phyloP scores from a whole-genome alignment of 768 basidiomycete genomes.

The Boletus speciosus region DNA sequence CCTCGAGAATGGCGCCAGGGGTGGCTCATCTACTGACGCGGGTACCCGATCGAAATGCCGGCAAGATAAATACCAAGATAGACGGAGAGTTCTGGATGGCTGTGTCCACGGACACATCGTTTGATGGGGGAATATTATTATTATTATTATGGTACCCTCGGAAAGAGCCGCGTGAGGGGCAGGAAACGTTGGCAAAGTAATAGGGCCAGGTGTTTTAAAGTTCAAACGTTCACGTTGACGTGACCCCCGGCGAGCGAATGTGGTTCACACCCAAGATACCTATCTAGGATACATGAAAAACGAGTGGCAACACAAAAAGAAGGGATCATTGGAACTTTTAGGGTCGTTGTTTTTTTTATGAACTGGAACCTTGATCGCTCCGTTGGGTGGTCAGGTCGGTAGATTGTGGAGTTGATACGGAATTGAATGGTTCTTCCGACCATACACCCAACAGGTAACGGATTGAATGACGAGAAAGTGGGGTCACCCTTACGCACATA shows the following conservation, averaged over 20 bases:
- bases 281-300: conserved; percentile 25
- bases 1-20: conserved; percentile 7
- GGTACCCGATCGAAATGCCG: conserved; percentile 13
- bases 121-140: conserved; percentile 1
- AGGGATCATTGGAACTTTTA: not conserved
- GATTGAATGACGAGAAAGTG: conserved; percentile 10
- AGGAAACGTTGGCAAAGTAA: not conserved
- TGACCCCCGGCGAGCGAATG: conserved; percentile 7
- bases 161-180: not conserved
- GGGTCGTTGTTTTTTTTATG: conserved; percentile 11
- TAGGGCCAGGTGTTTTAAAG: not conserved
- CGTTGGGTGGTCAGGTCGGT: not conserved
- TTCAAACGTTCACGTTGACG: conserved; percentile 16
- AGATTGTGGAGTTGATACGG: not conserved
- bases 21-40: not conserved
- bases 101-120: conserved; percentile 5
- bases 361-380: not conserved
- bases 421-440: conserved; percentile 8
- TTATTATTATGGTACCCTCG: conserved; percentile 1
- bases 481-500: conserved; percentile 3
- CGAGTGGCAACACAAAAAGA: conserved; percentile 5
- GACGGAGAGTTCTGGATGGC: conserved; percentile 8
- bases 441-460: not conserved
- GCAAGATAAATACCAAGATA: conserved; percentile 16
- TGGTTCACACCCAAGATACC: conserved; percentile 15